Conservation (phyloP, 345 rosid species). For the Eucalyptus lansdowneana region DNA sequence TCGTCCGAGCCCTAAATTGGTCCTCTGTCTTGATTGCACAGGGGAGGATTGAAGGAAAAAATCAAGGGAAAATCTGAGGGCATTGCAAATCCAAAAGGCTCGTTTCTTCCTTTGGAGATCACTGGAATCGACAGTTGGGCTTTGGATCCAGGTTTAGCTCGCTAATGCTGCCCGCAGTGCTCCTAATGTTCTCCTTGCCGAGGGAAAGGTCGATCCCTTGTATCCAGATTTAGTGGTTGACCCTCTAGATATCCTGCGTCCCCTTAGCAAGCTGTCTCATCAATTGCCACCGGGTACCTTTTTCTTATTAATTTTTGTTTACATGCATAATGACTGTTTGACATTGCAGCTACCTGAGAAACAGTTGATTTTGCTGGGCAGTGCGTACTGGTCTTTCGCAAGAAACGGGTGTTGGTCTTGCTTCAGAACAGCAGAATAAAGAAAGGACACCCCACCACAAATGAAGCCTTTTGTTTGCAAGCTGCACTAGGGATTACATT, state of each 20-base stretch:
- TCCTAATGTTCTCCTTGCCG: constrained; percentile 85
- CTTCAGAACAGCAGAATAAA: constrained; percentile 65
- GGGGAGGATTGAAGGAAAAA: neutral
- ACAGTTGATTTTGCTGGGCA: constrained; percentile 38
- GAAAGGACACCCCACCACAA: constrained; percentile 69
- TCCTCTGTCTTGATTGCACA: neutral
- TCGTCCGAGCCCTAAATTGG: neutral
- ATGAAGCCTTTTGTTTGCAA: constrained; percentile 83
- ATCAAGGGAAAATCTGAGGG: neutral
- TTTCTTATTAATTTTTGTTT: too few relatives aligned
- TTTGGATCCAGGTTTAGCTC: neutral
- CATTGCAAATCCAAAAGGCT: neutral
- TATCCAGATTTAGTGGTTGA: constrained; percentile 73
- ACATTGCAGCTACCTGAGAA: neutral
- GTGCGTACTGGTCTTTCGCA: constrained; percentile 91
- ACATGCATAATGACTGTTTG: neutral
- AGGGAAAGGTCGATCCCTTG: constrained; percentile 74
- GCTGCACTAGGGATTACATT: constrained; percentile 88
- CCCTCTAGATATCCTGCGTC: constrained; percentile 75
- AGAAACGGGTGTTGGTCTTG: constrained; percentile 42
- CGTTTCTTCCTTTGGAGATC: neutral
- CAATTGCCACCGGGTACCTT: constrained; percentile 74
- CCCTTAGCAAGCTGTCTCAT: constrained; percentile 78
- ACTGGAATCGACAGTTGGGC: neutral
- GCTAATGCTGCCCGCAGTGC: constrained; percentile 37